A percentile compares a stretch with the other conserved stretches of the same genome.
Conservation (phyloP, 768 basidiomycete genomes). For the Leccinum truebloodii region DNA sequence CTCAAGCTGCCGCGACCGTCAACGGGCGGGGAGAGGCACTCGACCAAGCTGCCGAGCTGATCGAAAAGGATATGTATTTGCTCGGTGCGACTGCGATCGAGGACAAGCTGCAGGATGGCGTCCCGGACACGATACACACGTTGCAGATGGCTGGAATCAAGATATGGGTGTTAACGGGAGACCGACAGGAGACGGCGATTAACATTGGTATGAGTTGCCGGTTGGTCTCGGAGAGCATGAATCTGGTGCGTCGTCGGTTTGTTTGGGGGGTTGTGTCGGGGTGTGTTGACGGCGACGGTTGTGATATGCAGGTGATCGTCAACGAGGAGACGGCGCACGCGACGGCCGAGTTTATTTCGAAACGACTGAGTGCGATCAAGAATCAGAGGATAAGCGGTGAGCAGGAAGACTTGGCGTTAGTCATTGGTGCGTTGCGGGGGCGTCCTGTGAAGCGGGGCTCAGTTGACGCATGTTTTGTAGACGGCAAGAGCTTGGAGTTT, state of each 20-base stretch:
- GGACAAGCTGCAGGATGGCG: slow-evolving; percentile 97
- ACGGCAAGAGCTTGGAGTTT: slow-evolving; percentile 92
- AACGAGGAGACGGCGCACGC: slow-evolving; percentile 85
- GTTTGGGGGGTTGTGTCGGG: neutral
- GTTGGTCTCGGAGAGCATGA: slow-evolving; percentile 98
- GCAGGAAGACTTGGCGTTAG: slow-evolving; percentile 89
- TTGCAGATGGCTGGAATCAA: slow-evolving; percentile 98
- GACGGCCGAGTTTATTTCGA: slow-evolving; percentile 84
- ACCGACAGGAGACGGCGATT: slow-evolving; percentile 98
- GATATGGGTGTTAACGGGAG: slow-evolving; percentile 98
- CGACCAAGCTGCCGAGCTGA: slow-evolving; percentile 91
- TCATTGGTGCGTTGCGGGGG: slow-evolving; percentile 70
- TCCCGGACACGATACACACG: slow-evolving; percentile 97
- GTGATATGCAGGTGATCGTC: slow-evolving; percentile 73
- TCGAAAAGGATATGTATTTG: slow-evolving; percentile 91
- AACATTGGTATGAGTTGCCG: slow-evolving; percentile 99
- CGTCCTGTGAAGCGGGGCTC: neutral
- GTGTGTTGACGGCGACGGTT: neutral
- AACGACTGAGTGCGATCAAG: slow-evolving; percentile 89
- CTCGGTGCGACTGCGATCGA: slow-evolving; percentile 98
- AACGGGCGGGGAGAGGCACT: slow-evolving; percentile 94
- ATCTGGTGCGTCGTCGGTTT: slow-evolving; percentile 56
- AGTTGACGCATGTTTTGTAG: slow-evolving; percentile 39
- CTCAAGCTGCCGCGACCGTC: slow-evolving; percentile 93
- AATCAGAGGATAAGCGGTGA: slow-evolving; percentile 92